Base-by-base conservation (phyloP, 1,139 yeast species). In the Taphrina wiesneri region DNA sequence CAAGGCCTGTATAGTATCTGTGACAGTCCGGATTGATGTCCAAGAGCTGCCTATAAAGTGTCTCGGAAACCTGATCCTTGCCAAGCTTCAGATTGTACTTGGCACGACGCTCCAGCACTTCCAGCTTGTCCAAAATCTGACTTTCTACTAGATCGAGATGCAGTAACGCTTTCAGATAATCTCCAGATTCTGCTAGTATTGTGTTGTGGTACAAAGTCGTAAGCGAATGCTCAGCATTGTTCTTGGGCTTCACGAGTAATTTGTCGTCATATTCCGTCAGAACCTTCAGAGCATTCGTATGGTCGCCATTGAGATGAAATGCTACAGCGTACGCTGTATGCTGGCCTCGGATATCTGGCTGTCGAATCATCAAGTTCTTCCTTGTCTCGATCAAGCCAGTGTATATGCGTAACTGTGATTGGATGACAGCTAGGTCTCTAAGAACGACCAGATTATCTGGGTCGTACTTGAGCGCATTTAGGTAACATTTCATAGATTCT, bases 311-410 rank as follows among this genome's bases (percentile, higher is more conserved):
- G 74, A 92, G 80, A 75, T 89, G 90, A 73, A 88, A 90, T 0
- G 97, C 96, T 47, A 90, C 81, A 0, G 97, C 97, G 66, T 89
- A 80, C 0, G 88, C 87, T 1, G 96, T 88, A 97, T 98, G 95
- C 73, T 90, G 88, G 71, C 95, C 93, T 70, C 97, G 83, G 74
- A 85, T 87, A 0, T 96, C 96, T 13, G 96, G 87, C 72, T 85
- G 88, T 51, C 83, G 83, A 72, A 88, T 90, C 76, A 95, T 81
- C 73, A 86, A 85, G 56, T 82, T 81, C 69, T 84, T 85, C 73
- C 98, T 83, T 1, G 93, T 82, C 19, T 65, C 68, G 23, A 63
- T 57, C 70, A 89, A 81, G 43, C 82, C 82, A 71, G 83, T 84
- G 74, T 80, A 90, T 73, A 90, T 93, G 69, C 97, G 85, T 69